A percentile compares a stretch with the other conserved stretches of the same genome.
Evolutionary conservation across 345 rosid species (phyloP).

Genomic region (Dipteronia dyeriana): DNA sequence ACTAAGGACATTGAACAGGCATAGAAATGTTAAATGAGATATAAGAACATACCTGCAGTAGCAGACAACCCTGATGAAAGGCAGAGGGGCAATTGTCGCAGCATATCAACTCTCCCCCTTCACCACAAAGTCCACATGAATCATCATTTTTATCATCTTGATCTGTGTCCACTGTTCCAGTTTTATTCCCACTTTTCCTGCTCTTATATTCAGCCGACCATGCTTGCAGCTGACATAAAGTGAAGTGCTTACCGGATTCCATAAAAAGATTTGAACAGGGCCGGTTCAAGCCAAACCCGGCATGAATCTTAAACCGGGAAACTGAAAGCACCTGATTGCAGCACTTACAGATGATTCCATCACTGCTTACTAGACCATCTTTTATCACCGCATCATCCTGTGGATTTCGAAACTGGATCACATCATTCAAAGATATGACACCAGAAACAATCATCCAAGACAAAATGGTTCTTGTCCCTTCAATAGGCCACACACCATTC

Average conservation of each 20-base stretch:
- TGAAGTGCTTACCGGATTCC: constrained; percentile 78
- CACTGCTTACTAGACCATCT: constrained; percentile 65
- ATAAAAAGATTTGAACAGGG: constrained; percentile 83
- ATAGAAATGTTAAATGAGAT: constrained; percentile 17
- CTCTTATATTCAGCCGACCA: constrained; percentile 86
- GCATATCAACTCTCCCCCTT: constrained; percentile 90
- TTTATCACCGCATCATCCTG: constrained; percentile 61
- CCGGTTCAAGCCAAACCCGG: constrained; percentile 63
- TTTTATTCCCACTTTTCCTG: constrained; percentile 50
- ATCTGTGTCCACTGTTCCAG: constrained; percentile 43
- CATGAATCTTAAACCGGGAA: constrained; percentile 78
- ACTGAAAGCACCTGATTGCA: constrained; percentile 67
- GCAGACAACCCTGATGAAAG: constrained; percentile 83
- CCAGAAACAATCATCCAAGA: constrained; percentile 73
- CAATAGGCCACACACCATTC: constrained; percentile 46
- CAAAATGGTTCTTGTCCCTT: constrained; percentile 68
- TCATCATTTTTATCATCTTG: constrained; percentile 90
- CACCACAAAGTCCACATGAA: constrained; percentile 94
- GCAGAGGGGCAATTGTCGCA: constrained; percentile 96
- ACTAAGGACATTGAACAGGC: constrained; percentile 7
- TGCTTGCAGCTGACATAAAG: constrained; percentile 80
- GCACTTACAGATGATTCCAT: constrained; percentile 82
- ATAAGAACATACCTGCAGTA: constrained; percentile 60
- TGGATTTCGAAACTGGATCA: constrained; percentile 72
- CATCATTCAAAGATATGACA: constrained; percentile 62